Evolutionary conservation across 345 rosid genomes (phyloP).

Genomic region (Dipteronia dyeriana): DNA sequence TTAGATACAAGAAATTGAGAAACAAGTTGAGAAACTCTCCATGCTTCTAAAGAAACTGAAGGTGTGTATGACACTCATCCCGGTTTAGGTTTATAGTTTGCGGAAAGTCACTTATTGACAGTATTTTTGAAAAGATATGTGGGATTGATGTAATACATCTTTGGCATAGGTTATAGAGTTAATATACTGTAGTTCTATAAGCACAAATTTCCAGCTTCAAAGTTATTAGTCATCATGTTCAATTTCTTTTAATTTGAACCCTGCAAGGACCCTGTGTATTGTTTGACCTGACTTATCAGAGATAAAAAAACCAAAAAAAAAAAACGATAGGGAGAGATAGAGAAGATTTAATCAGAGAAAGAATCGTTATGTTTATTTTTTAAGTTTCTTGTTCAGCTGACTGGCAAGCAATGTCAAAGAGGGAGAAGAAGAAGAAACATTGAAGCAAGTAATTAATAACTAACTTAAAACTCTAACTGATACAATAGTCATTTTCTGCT

Average conservation of each 20-base stretch:
- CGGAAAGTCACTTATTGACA: not conserved
- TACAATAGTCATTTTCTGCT: not conserved
- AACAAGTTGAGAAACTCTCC: slow-evolving; percentile 53
- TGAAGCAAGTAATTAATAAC: not conserved
- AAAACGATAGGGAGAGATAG: not conserved
- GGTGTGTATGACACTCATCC: slow-evolving; percentile 38
- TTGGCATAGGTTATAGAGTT: not conserved
- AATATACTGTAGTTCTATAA: not conserved
- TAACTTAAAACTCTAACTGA: not conserved
- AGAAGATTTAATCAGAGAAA: not conserved
- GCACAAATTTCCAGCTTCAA: not conserved
- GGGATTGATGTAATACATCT: not conserved
- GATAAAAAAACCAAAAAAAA: not conserved
- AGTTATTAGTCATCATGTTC: not conserved
- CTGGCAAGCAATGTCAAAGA: not conserved
- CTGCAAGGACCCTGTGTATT: not conserved
- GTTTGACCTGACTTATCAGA: not conserved
- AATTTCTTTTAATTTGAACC: not conserved
- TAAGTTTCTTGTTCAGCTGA: not conserved
- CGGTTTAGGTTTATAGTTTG: not conserved
- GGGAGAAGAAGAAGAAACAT: not conserved
- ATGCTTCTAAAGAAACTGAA: slow-evolving; percentile 56
- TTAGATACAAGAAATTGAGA: slow-evolving; percentile 70
- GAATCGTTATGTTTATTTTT: not conserved
- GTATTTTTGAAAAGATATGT: not conserved